These are phyloP conservation scores for Chenopodium quinoa DNA, from an alignment of 148 eudicot genomes.

Conservation along the genomic window DNA sequence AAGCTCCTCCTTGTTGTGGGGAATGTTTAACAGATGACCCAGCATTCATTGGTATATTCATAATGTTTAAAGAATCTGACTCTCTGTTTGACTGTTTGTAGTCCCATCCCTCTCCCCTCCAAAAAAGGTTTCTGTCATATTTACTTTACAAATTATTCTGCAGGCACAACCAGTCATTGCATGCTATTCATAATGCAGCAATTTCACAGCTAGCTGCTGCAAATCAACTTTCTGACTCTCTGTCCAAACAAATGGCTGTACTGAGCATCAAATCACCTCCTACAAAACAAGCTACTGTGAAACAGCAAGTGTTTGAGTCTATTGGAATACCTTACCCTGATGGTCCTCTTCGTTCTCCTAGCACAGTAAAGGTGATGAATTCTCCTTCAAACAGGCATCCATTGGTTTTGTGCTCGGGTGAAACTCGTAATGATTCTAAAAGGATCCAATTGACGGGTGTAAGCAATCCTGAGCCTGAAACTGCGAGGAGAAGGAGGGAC, in stretches of 20 bases:
- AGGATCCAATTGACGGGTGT: conserved; percentile 42
- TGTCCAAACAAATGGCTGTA: conserved; percentile 73
- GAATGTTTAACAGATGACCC: background rate
- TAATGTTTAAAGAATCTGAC: background rate
- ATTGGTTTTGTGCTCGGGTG: conserved; percentile 32
- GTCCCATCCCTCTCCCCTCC: background rate
- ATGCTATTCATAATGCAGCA: conserved; percentile 65
- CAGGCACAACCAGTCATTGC: conserved; percentile 70
- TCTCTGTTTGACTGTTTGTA: background rate
- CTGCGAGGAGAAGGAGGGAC: conserved; percentile 78
- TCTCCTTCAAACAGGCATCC: conserved; percentile 38
- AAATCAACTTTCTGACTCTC: conserved; percentile 74
- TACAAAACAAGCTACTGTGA: conserved; percentile 43
- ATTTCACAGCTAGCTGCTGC: conserved; percentile 80
- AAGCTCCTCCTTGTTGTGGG: background rate
- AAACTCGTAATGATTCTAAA: conserved; percentile 38
- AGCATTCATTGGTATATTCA: background rate
- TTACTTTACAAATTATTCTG: conserved; percentile 21
- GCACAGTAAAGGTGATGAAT: conserved; percentile 26
- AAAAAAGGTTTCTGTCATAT: background rate
- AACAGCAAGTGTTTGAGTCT: conserved; percentile 71
- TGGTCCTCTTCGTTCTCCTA: conserved; percentile 47
- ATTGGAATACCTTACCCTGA: conserved; percentile 68
- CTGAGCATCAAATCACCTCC: conserved; percentile 58
- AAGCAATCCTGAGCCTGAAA: conserved; percentile 57